Percentiles rank a stretch among this genome's conserved stretches.
Conservation (phyloP, 371 early-diverging fungal genomes). For the Mortierella sp. region DNA sequence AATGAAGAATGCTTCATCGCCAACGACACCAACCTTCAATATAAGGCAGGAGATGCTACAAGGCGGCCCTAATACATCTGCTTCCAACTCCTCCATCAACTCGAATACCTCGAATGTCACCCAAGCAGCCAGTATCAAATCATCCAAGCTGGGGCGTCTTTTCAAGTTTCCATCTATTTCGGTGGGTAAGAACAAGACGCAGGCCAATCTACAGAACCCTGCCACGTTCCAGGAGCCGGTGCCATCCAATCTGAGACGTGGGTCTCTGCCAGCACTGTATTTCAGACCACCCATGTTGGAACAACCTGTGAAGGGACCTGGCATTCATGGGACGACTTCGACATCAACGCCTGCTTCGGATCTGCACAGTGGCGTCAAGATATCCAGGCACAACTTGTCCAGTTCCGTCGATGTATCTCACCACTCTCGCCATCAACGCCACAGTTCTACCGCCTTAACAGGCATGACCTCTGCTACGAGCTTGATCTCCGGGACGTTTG, state of each 20-base stretch:
- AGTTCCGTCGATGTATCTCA: slow-evolving; percentile 16
- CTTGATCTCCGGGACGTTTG: not conserved
- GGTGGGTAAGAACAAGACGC: slow-evolving; percentile 25
- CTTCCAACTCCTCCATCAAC: slow-evolving; percentile 6
- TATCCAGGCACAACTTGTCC: slow-evolving; percentile 16
- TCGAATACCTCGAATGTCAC: not conserved
- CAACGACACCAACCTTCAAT: not conserved
- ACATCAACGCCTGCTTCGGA: slow-evolving; percentile 26
- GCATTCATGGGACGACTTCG: slow-evolving; percentile 12
- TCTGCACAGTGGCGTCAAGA: slow-evolving; percentile 3
- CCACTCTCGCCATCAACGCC: slow-evolving; percentile 17
- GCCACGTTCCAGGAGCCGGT: not conserved
- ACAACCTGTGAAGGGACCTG: not conserved
- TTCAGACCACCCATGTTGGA: not conserved
- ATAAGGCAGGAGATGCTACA: not conserved
- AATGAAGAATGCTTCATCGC: not conserved
- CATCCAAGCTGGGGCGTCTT: slow-evolving; percentile 20
- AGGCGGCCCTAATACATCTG: not conserved
- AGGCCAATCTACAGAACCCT: too few relatives aligned
- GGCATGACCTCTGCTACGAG: not conserved
- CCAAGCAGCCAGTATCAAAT: not conserved
- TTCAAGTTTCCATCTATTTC: slow-evolving; percentile 47
- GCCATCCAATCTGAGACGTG: slow-evolving; percentile 6
- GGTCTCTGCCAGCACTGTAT: slow-evolving; percentile 10
- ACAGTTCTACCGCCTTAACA: slow-evolving; percentile 8